phyloP scores from a whole-genome alignment of 768 basidiomycete genomes.

The Hydnum rufescens region DNA sequence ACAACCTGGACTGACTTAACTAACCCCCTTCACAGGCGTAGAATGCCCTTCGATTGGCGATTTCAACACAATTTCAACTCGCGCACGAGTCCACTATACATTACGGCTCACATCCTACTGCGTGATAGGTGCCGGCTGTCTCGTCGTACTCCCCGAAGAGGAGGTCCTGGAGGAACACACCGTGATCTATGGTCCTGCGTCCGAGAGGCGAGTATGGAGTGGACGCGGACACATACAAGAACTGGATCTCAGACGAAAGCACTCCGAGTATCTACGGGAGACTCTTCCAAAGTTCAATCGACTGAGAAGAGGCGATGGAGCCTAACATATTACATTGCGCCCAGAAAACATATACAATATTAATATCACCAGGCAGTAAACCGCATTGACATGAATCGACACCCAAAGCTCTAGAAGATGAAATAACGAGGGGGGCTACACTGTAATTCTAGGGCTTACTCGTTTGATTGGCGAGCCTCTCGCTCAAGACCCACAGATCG shows the following conservation, averaged over 20 bases:
- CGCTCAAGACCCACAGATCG: too few relatives aligned
- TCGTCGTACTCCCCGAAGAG: conserved; percentile 59
- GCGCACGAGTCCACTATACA: conserved; percentile 65
- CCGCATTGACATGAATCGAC: too few relatives aligned
- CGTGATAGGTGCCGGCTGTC: conserved; percentile 60
- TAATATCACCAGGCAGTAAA: too few relatives aligned
- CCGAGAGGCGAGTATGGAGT: conserved; percentile 62
- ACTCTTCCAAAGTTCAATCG: conserved; percentile 83
- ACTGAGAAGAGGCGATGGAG: conserved; percentile 25
- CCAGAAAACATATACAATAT: too few relatives aligned
- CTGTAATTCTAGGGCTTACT: too few relatives aligned
- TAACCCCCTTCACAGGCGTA: conserved; percentile 33
- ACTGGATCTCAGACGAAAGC: conserved; percentile 63
- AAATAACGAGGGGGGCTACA: too few relatives aligned
- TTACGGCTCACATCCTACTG: conserved; percentile 65
- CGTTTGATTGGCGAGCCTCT: too few relatives aligned
- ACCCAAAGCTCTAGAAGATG: too few relatives aligned
- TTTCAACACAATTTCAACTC: conserved; percentile 71
- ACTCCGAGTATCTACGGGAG: conserved; percentile 79
- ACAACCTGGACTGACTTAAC: not conserved
- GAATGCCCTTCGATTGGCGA: conserved; percentile 72
- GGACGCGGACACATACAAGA: conserved; percentile 72
- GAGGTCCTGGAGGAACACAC: conserved; percentile 69
- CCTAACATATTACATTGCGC: too few relatives aligned
- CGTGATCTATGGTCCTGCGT: conserved; percentile 54